A percentile compares a stretch with the other conserved stretches of the same genome.
Evolutionary conservation across 495 filamentous ascomycete genomes (phyloP).

Genomic region (Neurospora cerealis): DNA sequence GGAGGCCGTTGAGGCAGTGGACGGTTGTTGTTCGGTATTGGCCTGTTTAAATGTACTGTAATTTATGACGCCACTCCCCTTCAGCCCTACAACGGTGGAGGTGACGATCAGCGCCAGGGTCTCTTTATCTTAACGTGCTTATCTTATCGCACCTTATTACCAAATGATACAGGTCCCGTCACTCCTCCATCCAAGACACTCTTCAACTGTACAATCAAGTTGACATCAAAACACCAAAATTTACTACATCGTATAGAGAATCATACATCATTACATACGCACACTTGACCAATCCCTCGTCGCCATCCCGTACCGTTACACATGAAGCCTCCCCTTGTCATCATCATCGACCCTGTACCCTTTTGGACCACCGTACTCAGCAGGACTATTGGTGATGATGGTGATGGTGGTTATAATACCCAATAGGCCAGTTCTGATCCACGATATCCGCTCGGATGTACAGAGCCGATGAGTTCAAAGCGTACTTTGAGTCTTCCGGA

Average conservation of each 20-base stretch:
- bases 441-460: conserved; percentile 8
- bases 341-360: too few relatives aligned
- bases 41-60: background rate
- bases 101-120: background rate
- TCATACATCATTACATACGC: background rate
- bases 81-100: background rate
- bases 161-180: background rate
- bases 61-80: background rate
- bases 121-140: background rate
- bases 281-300: background rate
- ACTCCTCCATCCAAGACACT: background rate
- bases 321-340: too few relatives aligned
- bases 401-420: background rate
- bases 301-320: too few relatives aligned
- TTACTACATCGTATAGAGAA: background rate
- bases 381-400: background rate
- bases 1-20: background rate
- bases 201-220: background rate
- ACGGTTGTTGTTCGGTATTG: background rate
- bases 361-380: too few relatives aligned
- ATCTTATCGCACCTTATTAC: background rate
- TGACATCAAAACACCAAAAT: background rate
- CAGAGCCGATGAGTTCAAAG: background rate
- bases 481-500: background rate
- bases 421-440: background rate